Percentiles rank a stretch among this genome's conserved stretches.
These are phyloP conservation scores for Dioscorea cayenensis DNA, from an alignment of 116 monocot genomes.

Conservation along the genomic window DNA sequence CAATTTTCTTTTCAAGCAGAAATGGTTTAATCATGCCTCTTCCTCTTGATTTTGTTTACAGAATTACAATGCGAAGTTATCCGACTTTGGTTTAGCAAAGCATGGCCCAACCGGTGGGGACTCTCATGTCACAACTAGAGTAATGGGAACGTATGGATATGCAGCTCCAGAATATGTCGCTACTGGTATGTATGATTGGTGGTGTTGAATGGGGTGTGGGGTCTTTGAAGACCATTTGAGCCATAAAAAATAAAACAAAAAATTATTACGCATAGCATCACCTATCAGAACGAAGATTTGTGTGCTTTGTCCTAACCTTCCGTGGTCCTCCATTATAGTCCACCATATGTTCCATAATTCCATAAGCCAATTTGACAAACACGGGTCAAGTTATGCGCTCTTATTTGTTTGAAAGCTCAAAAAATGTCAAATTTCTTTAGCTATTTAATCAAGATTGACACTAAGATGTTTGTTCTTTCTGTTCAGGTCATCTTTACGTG, in stretches of 20 bases:
- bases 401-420: no score
- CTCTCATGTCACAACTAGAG: slow-evolving; percentile 52
- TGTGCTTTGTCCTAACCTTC: no score
- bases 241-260: no score
- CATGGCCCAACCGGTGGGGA: slow-evolving; percentile 36
- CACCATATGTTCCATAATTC: no score
- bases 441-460: background rate
- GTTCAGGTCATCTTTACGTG: slow-evolving; percentile 75
- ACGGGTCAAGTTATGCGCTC: no score
- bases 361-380: no score
- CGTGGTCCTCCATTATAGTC: no score
- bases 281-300: no score
- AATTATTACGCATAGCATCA: no score
- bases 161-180: slow-evolving; percentile 85
- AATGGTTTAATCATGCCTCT: background rate
- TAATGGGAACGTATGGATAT: slow-evolving; percentile 88
- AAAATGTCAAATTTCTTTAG: no score
- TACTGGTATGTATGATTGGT: slow-evolving; percentile 29
- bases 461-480: background rate
- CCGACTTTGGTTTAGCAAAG: slow-evolving; percentile 65
- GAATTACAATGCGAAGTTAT: slow-evolving; percentile 53
- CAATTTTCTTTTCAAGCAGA: background rate
- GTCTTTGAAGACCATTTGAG: no score
- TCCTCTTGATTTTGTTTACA: slow-evolving; percentile 8
- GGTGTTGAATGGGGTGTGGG: no score